Evolutionary conservation across 2,329 filamentous ascomycete genomes (phyloP), one percentile per base, ranked within the genome.

Genomic region (Talaromyces albobiverticillius): DNA sequence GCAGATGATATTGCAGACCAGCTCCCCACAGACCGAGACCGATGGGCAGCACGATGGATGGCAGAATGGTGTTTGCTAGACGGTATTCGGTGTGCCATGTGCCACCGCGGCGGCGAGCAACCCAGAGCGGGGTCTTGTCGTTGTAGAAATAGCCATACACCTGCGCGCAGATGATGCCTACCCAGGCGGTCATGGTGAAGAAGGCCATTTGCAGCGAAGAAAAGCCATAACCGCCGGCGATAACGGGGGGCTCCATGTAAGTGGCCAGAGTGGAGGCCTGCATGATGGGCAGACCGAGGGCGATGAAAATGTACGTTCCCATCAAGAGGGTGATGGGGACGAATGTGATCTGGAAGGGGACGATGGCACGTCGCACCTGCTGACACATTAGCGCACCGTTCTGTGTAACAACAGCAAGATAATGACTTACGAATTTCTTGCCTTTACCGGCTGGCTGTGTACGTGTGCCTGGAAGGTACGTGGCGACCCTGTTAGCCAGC

Each of bases 81-180:
- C 73, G 67, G 53, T 71, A 73, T 57, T 76, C 73, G 7, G 72
- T 67, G 34, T 67, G 67, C 73, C 72, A 75, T 26, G 59, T 58
- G 5, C 69, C 69, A 34, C 60, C 60, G 38, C 46, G 50, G 2
- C 59, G 60, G 9, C 48, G 50, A 20, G 58, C 61, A 1, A 64
- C 40, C 31, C 40, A 51, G 10, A 64, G 49, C 1, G 62, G 62
- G 6, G 61, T 38, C 20, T 54, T 51, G 46, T 64, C 62, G 22
- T 60, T 60, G 51, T 59, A 51, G 38, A 55, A 59, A 32, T 51
- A 54, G 48, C 60, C 56, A 23, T 55, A 55, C 5, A 68, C 34
- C 16, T 69, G 60, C 8, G 55, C 57, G 46, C 13, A 41, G 26
- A 54, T 34, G n/a, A 56, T 52, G n/a, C 49, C 51, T 22, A 60